These are phyloP conservation scores for Amaranthus palmeri DNA, from an alignment of 148 eudicot genomes.

Conservation along the genomic window DNA sequence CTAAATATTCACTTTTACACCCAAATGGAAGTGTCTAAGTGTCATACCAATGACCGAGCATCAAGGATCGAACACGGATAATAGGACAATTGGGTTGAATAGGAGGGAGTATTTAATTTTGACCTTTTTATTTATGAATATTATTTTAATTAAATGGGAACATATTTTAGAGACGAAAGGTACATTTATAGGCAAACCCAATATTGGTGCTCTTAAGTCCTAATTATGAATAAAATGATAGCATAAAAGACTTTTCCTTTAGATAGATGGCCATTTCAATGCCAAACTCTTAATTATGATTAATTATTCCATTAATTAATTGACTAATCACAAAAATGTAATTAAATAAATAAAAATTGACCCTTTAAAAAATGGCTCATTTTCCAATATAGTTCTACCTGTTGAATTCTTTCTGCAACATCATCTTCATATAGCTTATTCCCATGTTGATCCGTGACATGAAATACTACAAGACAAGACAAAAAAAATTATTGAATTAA, in stretches of 20 bases:
- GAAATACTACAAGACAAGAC: slow-evolving; percentile 42
- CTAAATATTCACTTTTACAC: no score
- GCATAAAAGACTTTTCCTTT: background rate
- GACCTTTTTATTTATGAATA: no score
- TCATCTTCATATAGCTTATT: slow-evolving; percentile 61
- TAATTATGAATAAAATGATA: no score
- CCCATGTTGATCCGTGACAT: slow-evolving; percentile 73
- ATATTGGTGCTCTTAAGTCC: no score
- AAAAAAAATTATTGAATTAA: background rate
- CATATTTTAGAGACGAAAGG: no score
- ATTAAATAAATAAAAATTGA: background rate
- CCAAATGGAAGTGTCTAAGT: no score
- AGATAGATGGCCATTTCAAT: background rate
- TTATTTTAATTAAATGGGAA: no score
- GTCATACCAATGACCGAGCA: no score
- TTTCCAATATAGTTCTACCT: slow-evolving; percentile 34
- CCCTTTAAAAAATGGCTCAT: slow-evolving; percentile 3
- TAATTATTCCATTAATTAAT: background rate
- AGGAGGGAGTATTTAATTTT: no score
- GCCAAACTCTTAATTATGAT: background rate
- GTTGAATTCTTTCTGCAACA: slow-evolving; percentile 70
- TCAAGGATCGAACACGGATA: no score
- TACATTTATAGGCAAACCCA: no score
- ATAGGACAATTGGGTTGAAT: no score
- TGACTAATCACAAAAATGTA: background rate